Base-by-base conservation (phyloP, 164 flowering plant genomes). In the Chimonanthus praecox region DNA sequence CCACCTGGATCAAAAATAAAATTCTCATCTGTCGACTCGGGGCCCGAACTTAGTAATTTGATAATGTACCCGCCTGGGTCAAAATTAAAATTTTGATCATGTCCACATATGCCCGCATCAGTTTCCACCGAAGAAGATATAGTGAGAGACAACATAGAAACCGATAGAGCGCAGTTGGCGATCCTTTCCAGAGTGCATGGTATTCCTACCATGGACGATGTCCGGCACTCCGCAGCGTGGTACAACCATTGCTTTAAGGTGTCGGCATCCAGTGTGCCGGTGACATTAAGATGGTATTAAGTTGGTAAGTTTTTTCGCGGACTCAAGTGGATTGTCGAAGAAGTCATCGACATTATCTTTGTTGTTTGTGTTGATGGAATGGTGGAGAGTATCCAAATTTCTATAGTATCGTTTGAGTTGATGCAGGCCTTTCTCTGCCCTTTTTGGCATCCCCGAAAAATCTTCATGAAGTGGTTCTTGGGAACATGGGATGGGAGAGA, bases 51-150 rank as follows among this genome's bases (percentile, higher is more conserved):
- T n/a, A n/a, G n/a, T n/a, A n/a, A n/a, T n/a, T n/a, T n/a, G n/a
- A n/a, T n/a, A n/a, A n/a, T n/a, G n/a, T n/a, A n/a, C n/a, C n/a
- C n/a, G n/a, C n/a, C n/a, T n/a, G n/a, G n/a, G n/a, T n/a, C n/a
- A n/a, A n/a, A n/a, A n/a, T n/a, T n/a, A n/a, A n/a, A n/a, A n/a
- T n/a, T n/a, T n/a, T n/a, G n/a, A n/a, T n/a, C n/a, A n/a, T n/a
- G n/a, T n/a, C n/a, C n/a, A n/a, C n/a, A n/a, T n/a, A n/a, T n/a
- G n/a, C n/a, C n/a, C n/a, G n/a, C n/a, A n/a, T n/a, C n/a, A n/a
- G n/a, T n/a, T n/a, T 4, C 80, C 81, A 1, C 70, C 84, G 93
- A 2, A 70, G 77, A 43, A 87, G 83, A 6, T 85, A 63, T 71
- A 84, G 87, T 20, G 84, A 50, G n/a, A 44, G 15, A n/a, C 63